Evolutionary conservation across 2,329 filamentous ascomycete genomes (phyloP).

Genomic region (Graphilbum fragrans): DNA sequence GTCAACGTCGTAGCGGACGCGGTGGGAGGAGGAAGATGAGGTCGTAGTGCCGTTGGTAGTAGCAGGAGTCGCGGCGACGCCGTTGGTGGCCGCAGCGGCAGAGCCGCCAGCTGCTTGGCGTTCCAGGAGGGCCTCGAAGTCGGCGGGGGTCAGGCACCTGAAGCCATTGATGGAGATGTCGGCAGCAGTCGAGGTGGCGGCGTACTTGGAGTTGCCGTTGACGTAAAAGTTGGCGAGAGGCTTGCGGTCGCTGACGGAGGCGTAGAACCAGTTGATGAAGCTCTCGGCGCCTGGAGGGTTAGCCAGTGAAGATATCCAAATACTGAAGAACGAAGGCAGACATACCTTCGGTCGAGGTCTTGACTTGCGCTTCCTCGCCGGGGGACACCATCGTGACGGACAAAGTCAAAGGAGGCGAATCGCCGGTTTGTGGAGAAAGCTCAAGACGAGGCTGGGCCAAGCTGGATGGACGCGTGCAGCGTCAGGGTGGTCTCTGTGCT

Average conservation of each 20-base stretch:
- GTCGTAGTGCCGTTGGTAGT: slow-evolving; percentile 3
- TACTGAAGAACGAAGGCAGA: background rate
- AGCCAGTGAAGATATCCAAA: background rate
- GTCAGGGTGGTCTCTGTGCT: no score
- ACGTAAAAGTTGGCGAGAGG: slow-evolving; percentile 60
- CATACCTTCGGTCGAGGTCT: slow-evolving; percentile 33
- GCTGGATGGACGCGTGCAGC: no score
- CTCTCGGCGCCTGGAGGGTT: slow-evolving; percentile 46
- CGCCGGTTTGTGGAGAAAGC: no score
- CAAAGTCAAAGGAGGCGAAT: background rate
- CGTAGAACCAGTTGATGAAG: slow-evolving; percentile 67
- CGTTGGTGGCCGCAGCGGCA: background rate
- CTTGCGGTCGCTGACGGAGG: slow-evolving; percentile 50
- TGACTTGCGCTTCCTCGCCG: slow-evolving; percentile 28
- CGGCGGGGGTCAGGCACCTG: slow-evolving; percentile 45
- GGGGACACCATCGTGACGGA: slow-evolving; percentile 1
- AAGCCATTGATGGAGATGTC: slow-evolving; percentile 75
- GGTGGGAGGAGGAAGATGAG: slow-evolving; percentile 17
- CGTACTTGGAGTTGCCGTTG: slow-evolving; percentile 39
- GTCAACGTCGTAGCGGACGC: slow-evolving; percentile 58
- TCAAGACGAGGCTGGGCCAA: no score
- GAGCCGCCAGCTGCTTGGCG: slow-evolving; percentile 36
- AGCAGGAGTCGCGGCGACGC: background rate
- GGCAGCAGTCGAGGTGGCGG: slow-evolving; percentile 37
- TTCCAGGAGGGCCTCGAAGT: slow-evolving; percentile 57